Evolutionary conservation across 2,329 filamentous ascomycete genomes (phyloP).

Genomic region (Diaporthe aspalathi): DNA sequence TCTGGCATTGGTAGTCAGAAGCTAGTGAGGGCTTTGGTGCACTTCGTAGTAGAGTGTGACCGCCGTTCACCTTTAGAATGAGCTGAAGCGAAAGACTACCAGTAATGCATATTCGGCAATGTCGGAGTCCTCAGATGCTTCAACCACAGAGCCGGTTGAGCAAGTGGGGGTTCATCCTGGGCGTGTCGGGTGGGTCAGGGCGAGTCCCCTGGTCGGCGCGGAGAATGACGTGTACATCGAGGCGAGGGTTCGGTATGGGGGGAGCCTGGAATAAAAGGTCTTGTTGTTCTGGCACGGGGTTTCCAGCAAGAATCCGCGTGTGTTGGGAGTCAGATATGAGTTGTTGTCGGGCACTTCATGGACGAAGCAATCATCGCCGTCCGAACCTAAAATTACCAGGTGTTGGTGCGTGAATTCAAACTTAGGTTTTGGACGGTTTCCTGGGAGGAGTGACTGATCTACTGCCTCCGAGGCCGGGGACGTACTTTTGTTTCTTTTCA

Average conservation of each 20-base stretch:
- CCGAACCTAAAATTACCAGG: conserved; percentile 87
- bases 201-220: conserved; percentile 41
- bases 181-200: conserved; percentile 9
- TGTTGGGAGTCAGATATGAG: conserved; percentile 28
- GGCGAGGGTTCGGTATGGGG: conserved; percentile 44
- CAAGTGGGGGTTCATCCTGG: not conserved
- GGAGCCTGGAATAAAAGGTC: conserved; percentile 28
- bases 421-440: conserved; percentile 76
- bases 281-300: conserved; percentile 34
- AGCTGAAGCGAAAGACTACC: conserved; percentile 33
- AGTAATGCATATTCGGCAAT: conserved; percentile 36
- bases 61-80: conserved; percentile 28
- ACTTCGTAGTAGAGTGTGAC: not conserved
- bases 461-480: conserved; percentile 78
- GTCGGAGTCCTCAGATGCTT: conserved; percentile 15
- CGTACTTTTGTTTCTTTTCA: conserved; percentile 99
- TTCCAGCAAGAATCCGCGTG: conserved; percentile 37
- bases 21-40: conserved; percentile 16
- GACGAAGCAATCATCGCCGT: conserved; percentile 77
- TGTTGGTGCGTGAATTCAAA: conserved; percentile 77
- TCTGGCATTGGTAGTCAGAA: conserved; percentile 17
- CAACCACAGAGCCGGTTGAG: conserved; percentile 14
- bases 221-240: conserved; percentile 36
- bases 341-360: conserved; percentile 36
- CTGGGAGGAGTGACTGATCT: conserved; percentile 74